phyloP scores from a whole-genome alignment of 2,329 filamentous ascomycete species.

The Clonostachys rhizophaga region DNA sequence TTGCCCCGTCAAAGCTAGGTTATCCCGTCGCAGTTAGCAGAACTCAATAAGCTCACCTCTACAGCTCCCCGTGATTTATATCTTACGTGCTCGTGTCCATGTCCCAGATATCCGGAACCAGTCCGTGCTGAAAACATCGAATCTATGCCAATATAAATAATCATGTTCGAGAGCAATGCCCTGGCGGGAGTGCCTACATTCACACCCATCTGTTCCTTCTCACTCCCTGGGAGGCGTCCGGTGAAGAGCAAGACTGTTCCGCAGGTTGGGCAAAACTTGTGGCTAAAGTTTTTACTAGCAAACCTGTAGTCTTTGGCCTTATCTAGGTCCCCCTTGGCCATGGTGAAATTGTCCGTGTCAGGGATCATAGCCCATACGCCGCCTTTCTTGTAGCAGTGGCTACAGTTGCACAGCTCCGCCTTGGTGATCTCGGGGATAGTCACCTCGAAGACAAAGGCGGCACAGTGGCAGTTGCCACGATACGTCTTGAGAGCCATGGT shows the following conservation, averaged over 20 bases:
- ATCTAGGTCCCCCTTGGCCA: slow-evolving; percentile 38
- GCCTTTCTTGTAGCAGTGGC: slow-evolving; percentile 52
- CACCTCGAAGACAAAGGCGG: slow-evolving; percentile 44
- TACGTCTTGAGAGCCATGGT: slow-evolving; percentile 28
- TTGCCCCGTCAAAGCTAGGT: slow-evolving; percentile 21
- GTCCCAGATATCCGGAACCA: no score
- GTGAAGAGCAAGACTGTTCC: no score
- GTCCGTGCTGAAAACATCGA: no score
- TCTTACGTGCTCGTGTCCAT: no score
- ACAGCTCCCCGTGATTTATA: no score
- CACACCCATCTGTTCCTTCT: no score
- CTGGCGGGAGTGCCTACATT: no score
- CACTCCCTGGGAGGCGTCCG: no score
- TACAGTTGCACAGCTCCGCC: slow-evolving; percentile 60
- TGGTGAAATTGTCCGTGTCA: slow-evolving; percentile 19
- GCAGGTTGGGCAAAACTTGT: slow-evolving; percentile 27
- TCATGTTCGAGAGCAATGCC: no score
- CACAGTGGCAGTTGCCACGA: slow-evolving; percentile 55
- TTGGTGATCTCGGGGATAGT: slow-evolving; percentile 52
- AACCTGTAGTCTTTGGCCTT: slow-evolving; percentile 39
- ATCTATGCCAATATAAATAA: no score
- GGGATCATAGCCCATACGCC: slow-evolving; percentile 23
- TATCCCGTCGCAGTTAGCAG: no score
- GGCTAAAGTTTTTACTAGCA: slow-evolving; percentile 23
- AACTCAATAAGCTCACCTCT: no score